These are phyloP conservation scores for Fusarium beomiforme DNA, from an alignment of 2,329 filamentous ascomycete species.

Conservation along the genomic window DNA sequence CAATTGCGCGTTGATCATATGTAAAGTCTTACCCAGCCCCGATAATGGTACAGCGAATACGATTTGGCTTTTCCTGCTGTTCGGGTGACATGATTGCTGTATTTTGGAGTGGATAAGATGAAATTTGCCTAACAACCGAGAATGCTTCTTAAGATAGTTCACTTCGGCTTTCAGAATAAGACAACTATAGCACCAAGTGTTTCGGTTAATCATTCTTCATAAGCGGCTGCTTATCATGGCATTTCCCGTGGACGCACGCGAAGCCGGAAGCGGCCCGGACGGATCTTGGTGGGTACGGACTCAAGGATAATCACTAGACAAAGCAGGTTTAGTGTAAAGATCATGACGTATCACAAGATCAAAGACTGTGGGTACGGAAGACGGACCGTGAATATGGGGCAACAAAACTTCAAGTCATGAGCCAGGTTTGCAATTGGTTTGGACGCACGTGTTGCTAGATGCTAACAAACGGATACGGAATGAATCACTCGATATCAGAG, in stretches of 20 bases:
- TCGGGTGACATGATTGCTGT: background rate
- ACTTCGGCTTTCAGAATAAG: fast-evolving
- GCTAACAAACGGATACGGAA: no score
- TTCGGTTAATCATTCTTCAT: background rate
- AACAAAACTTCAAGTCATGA: no score
- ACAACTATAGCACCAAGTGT: fast-evolving
- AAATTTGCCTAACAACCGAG: fast-evolving
- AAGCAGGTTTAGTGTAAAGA: background rate
- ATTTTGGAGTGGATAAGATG: background rate
- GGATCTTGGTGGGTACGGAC: background rate
- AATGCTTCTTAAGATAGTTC: fast-evolving
- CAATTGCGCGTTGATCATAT: no score
- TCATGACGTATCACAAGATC: background rate
- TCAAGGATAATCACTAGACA: fast-evolving
- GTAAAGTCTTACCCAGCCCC: background rate
- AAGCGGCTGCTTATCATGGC: background rate
- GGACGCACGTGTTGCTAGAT: no score
- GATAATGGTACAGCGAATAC: background rate
- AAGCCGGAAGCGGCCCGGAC: background rate
- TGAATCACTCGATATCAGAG: no score
- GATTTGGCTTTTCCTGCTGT: background rate
- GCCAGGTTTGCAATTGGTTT: no score
- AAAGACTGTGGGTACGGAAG: background rate
- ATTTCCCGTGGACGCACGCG: background rate
- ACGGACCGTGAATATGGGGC: background rate